Percentiles rank a stretch among this genome's conserved stretches.
Evolutionary conservation across 2,329 filamentous ascomycete species (phyloP).

Genomic region (Ceratocystiopsis minuta): DNA sequence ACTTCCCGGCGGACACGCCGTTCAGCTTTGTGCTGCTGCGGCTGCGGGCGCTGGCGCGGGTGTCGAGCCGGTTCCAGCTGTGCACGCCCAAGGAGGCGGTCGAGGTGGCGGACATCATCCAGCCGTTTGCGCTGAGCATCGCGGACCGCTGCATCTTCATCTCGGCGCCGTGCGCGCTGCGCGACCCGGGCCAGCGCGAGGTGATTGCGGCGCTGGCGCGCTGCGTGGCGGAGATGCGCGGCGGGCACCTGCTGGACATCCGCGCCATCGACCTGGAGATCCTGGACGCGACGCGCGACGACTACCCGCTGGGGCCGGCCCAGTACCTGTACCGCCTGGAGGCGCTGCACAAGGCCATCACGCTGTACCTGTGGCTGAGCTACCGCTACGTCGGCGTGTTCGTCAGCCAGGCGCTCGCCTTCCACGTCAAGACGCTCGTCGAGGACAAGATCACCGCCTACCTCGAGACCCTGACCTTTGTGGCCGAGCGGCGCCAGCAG

Average conservation of each 20-base stretch:
- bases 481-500: slow-evolving; percentile 16
- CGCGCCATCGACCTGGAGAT: slow-evolving; percentile 51
- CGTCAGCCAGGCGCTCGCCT: slow-evolving; percentile 53
- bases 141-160: slow-evolving; percentile 61
- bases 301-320: slow-evolving; percentile 20
- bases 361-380: slow-evolving; percentile 82
- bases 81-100: slow-evolving; percentile 46
- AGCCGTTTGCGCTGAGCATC: slow-evolving; percentile 50
- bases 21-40: slow-evolving; percentile 69
- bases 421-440: slow-evolving; percentile 59
- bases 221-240: slow-evolving; percentile 48
- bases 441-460: slow-evolving; percentile 56
- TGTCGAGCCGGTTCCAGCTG: slow-evolving; percentile 52
- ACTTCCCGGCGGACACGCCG: slow-evolving; percentile 65
- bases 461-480: slow-evolving; percentile 37
- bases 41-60: slow-evolving; percentile 48
- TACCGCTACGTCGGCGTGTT: slow-evolving; percentile 77
- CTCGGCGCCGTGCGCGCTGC: slow-evolving; percentile 46
- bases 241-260: slow-evolving; percentile 55
- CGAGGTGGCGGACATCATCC: slow-evolving; percentile 54
- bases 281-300: slow-evolving; percentile 43
- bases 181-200: slow-evolving; percentile 25
- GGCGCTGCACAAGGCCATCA: slow-evolving; percentile 60
- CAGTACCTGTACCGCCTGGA: slow-evolving; percentile 55
- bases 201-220: slow-evolving; percentile 47